A percentile compares a stretch with the other conserved stretches of the same genome.
phyloP scores from a whole-genome alignment of 345 rosid genomes.

The Syzygium oleosum region DNA sequence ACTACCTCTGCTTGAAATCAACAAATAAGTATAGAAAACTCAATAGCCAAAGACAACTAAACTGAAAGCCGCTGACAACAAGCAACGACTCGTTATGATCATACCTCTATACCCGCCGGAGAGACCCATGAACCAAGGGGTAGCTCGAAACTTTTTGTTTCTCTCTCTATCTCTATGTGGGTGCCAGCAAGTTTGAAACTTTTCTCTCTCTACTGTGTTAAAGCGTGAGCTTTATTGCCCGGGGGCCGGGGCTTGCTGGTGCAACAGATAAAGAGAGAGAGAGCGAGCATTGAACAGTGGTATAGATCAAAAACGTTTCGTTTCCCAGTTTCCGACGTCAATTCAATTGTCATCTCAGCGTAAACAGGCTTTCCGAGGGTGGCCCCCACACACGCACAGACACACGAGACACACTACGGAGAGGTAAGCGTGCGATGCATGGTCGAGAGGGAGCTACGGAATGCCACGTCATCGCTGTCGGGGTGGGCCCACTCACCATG shows the following conservation, averaged over 20 bases:
- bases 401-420: not conserved
- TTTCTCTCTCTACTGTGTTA: not conserved
- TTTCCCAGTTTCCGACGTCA: not conserved
- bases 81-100: not conserved
- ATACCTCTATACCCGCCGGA: not conserved
- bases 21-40: not conserved
- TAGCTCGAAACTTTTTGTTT: not conserved
- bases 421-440: not conserved
- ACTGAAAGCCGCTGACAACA: not conserved
- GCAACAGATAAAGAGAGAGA: not conserved
- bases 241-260: not conserved
- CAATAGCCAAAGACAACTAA: not conserved
- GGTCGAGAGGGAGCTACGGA: not conserved
- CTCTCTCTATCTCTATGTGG: not conserved
- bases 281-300: not conserved
- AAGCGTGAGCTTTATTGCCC: slow-evolving; percentile 1
- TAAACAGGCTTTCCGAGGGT: not conserved
- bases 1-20: not conserved
- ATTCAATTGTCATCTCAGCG: slow-evolving; percentile 4
- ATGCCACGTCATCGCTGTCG: not conserved
- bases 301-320: not conserved
- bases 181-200: not conserved
- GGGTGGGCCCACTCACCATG: not conserved
- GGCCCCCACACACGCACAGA: not conserved
- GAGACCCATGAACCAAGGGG: not conserved